These are phyloP conservation scores for Jackrogersella multiformis DNA, from an alignment of 495 filamentous ascomycete species.

Conservation along the genomic window DNA sequence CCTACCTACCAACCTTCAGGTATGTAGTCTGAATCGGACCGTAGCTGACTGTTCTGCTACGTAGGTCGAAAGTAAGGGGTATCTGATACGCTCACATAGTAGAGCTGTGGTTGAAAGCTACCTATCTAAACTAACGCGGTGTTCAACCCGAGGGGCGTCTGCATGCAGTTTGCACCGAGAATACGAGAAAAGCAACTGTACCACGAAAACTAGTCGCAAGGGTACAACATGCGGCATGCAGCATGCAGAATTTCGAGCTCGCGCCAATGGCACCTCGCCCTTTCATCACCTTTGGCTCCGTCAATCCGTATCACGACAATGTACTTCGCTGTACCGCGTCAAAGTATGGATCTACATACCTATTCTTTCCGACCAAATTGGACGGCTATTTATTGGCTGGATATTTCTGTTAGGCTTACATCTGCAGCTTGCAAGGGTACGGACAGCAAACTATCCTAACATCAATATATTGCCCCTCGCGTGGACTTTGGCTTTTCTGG, in stretches of 20 bases:
- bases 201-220: too few species aligned
- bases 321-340: constrained; percentile 15
- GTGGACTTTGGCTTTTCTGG: constrained; percentile 11
- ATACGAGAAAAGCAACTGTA: constrained; percentile 39
- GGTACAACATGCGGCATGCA: constrained; percentile 5
- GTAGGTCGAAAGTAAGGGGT: not conserved
- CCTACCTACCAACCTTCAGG: too few species aligned
- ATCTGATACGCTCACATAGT: not conserved
- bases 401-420: constrained; percentile 8
- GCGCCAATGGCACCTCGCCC: constrained; percentile 12
- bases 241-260: constrained; percentile 23
- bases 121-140: constrained; percentile 7
- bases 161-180: constrained; percentile 30
- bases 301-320: constrained; percentile 6
- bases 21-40: constrained; percentile 30
- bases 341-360: not conserved
- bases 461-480: constrained; percentile 32
- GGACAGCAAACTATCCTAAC: not conserved
- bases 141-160: constrained; percentile 17
- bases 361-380: not conserved
- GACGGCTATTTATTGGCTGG: not conserved
- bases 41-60: constrained; percentile 17
- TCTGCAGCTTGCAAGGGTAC: constrained; percentile 4
- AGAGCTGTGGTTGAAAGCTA: constrained; percentile 1
- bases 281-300: not conserved